Conservation (phyloP, 768 basidiomycete genomes). For the Clathrus columnatus region DNA sequence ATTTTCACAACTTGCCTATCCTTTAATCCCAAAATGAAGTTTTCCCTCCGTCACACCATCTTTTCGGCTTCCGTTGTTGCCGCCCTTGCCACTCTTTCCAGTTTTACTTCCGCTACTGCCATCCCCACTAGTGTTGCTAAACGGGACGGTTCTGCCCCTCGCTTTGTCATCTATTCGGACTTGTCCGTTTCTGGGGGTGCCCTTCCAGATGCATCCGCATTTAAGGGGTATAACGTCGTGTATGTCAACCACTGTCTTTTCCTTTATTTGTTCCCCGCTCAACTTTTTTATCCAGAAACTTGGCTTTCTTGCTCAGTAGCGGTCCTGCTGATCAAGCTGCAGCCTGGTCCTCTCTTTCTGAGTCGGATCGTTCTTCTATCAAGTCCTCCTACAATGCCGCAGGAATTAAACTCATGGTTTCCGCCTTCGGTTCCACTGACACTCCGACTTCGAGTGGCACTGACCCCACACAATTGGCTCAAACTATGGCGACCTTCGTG, state of each 20-base stretch:
- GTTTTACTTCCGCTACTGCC: background rate
- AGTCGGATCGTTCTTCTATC: conserved; percentile 12
- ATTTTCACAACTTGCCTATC: background rate
- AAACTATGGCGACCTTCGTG: conserved; percentile 27
- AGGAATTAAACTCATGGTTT: conserved; percentile 17
- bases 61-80: background rate
- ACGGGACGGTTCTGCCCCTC: background rate
- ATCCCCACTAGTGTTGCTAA: background rate
- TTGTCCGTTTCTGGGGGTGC: background rate
- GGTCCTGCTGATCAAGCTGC: conserved; percentile 13
- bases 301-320: conserved; percentile 9
- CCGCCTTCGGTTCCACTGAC: conserved; percentile 16
- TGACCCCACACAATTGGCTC: conserved; percentile 25
- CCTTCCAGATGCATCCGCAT: background rate
- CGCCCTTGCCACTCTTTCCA: background rate
- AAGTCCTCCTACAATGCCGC: conserved; percentile 17
- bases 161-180: background rate
- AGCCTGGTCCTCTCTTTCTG: conserved; percentile 8
- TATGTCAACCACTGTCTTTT: background rate
- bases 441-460: conserved; percentile 24
- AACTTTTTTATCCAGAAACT: conserved; percentile 2
- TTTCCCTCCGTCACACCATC: background rate
- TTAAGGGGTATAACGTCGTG: conserved; percentile 3
- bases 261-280: conserved; percentile 4
- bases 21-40: background rate